These are phyloP conservation scores for Pittosporum tobira DNA, from an alignment of 129 eudicot species.

Conservation along the genomic window DNA sequence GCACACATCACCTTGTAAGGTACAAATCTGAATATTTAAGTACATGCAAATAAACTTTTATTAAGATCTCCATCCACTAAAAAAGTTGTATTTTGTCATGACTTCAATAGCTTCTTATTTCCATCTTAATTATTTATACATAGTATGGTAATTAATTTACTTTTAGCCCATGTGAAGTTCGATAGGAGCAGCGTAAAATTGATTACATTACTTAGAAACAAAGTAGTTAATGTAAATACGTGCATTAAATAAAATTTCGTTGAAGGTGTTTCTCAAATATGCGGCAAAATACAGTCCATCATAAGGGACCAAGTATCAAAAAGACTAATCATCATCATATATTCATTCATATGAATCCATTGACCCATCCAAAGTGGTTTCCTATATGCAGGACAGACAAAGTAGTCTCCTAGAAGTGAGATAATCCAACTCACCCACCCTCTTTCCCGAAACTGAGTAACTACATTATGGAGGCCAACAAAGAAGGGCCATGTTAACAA, in stretches of 20 bases:
- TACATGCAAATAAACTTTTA: no score
- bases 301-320: not conserved
- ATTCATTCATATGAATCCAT: not conserved
- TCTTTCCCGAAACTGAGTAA: not conserved
- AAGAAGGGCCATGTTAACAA: not conserved
- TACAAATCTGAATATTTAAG: no score
- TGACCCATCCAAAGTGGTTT: not conserved
- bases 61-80: no score
- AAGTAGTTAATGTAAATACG: not conserved
- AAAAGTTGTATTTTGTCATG: no score
- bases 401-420: not conserved
- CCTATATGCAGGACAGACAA: not conserved
- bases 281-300: not conserved
- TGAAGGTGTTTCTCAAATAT: not conserved
- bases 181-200: not conserved
- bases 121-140: no score
- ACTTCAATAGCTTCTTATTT: no score
- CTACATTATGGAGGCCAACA: not conserved
- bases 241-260: not conserved
- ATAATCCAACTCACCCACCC: no score
- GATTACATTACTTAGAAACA: not conserved
- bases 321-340: not conserved
- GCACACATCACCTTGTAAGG: no score
- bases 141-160: no score
- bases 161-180: not conserved